phyloP scores from a whole-genome alignment of 257 asterid species.

The Fraxinus pennsylvanica region DNA sequence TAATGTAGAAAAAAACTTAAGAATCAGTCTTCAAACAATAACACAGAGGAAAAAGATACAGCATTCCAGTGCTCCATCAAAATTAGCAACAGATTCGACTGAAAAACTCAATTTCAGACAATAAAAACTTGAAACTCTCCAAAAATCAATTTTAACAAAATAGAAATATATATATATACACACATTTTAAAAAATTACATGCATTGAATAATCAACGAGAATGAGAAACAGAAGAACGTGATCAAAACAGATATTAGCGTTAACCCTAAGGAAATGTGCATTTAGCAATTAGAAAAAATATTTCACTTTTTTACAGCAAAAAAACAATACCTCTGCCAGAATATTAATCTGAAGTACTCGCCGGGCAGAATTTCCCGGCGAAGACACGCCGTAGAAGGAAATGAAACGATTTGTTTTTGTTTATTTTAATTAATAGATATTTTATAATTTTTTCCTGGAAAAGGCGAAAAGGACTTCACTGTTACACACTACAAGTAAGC shows the following conservation, averaged over 20 bases:
- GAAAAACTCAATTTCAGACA: constrained; percentile 23
- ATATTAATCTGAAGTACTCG: constrained; percentile 12
- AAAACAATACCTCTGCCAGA: constrained; percentile 26
- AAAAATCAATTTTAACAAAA: constrained; percentile 13
- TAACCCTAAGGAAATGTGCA: constrained; percentile 31
- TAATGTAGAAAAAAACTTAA: constrained; percentile 6
- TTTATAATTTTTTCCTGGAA: not conserved
- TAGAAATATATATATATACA: not conserved
- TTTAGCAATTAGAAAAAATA: constrained; percentile 2
- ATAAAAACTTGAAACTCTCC: constrained; percentile 26
- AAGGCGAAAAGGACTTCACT: constrained; percentile 27
- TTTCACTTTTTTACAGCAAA: not conserved
- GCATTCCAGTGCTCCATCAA: constrained; percentile 3
- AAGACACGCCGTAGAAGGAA: constrained; percentile 32
- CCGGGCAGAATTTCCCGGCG: constrained; percentile 27
- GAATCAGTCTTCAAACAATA: constrained; percentile 8
- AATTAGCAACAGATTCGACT: constrained; percentile 24
- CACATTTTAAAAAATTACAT: constrained; percentile 23
- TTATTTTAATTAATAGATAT: constrained; percentile 7
- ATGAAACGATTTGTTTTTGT: constrained; percentile 16
- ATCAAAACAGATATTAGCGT: constrained; percentile 24
- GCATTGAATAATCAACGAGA: constrained; percentile 26
- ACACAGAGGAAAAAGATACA: not conserved
- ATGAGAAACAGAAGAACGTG: constrained; percentile 15
- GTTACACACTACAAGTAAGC: constrained; percentile 23